A percentile compares a stretch with the other conserved stretches of the same genome.
Evolutionary conservation across 2,329 filamentous ascomycete genomes (phyloP).

Genomic region (Raffaelea albimanens): DNA sequence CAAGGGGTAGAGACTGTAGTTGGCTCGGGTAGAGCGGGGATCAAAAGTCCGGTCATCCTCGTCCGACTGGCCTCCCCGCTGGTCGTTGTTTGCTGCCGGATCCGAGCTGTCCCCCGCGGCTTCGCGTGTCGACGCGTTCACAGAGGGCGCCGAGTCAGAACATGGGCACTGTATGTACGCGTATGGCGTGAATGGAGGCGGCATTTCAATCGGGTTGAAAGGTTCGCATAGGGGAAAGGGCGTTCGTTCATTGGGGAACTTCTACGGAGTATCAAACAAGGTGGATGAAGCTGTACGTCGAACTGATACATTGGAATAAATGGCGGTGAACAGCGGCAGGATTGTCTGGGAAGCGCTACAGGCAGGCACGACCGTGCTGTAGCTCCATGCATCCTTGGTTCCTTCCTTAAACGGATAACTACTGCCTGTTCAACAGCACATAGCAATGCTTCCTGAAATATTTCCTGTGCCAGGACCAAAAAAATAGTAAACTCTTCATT

Average conservation of each 20-base stretch:
- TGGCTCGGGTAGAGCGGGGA: conserved; percentile 72
- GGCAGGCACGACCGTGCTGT: neutral
- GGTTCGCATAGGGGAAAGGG: no score
- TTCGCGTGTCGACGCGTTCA: conserved; percentile 20
- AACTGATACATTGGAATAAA: neutral
- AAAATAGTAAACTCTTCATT: no score
- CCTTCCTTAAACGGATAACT: neutral
- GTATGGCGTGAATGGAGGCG: conserved; percentile 44
- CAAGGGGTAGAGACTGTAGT: conserved; percentile 85
- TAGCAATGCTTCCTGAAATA: no score
- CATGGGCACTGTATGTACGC: conserved; percentile 60
- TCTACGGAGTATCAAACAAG: no score
- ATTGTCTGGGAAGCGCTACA: conserved; percentile 7
- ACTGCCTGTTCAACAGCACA: no score
- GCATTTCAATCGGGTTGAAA: conserved; percentile 25
- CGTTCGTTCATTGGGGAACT: no score
- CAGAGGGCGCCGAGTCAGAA: conserved; percentile 41
- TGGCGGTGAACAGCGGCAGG: conserved; percentile 10
- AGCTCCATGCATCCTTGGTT: no score
- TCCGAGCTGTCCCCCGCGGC: conserved; percentile 21
- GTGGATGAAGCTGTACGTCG: no score
- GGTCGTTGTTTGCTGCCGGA: conserved; percentile 17
- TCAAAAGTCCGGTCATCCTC: conserved; percentile 78
- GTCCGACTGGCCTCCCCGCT: conserved; percentile 34
- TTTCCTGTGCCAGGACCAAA: no score